Evolutionary conservation across 768 basidiomycete genomes (phyloP).

Genomic region (Pleurotus salmoneostramineus): DNA sequence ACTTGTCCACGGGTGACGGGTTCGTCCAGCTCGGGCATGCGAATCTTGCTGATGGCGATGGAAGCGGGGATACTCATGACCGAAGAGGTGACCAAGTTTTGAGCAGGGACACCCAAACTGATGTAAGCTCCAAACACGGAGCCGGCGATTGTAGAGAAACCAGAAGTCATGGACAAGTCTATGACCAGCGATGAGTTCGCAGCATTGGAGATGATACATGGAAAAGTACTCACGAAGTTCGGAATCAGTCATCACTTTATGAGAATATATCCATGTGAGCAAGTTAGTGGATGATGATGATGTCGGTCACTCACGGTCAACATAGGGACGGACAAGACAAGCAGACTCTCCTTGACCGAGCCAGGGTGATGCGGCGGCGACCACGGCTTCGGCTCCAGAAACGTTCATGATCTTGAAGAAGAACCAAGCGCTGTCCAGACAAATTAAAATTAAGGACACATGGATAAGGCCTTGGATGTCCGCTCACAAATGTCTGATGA

Average conservation of each 20-base stretch:
- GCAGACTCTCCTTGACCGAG: constrained; percentile 88
- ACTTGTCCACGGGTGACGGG: constrained; percentile 83
- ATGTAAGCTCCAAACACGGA: constrained; percentile 88
- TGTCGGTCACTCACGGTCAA: constrained; percentile 43
- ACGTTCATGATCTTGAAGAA: constrained; percentile 91
- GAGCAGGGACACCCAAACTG: constrained; percentile 67
- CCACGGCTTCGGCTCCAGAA: constrained; percentile 93
- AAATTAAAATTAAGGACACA: background rate
- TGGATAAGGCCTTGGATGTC: background rate
- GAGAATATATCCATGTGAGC: background rate
- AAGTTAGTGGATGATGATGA: constrained; percentile 7
- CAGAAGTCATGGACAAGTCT: constrained; percentile 85
- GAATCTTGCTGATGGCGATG: constrained; percentile 88
- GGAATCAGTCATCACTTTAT: constrained; percentile 71
- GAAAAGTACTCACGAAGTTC: constrained; percentile 67
- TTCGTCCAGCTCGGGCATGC: constrained; percentile 79
- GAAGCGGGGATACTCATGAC: constrained; percentile 96
- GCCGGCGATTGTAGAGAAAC: constrained; percentile 92
- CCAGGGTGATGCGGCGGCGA: constrained; percentile 91
- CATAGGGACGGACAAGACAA: constrained; percentile 80
- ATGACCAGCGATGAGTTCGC: background rate
- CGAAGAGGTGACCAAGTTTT: constrained; percentile 82
- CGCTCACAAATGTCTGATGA: constrained; percentile 77
- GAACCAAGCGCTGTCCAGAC: constrained; percentile 67
- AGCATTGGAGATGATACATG: too few species aligned